Base-by-base conservation (phyloP, 345 rosid species). In the Arabidopsis thaliana region DNA sequence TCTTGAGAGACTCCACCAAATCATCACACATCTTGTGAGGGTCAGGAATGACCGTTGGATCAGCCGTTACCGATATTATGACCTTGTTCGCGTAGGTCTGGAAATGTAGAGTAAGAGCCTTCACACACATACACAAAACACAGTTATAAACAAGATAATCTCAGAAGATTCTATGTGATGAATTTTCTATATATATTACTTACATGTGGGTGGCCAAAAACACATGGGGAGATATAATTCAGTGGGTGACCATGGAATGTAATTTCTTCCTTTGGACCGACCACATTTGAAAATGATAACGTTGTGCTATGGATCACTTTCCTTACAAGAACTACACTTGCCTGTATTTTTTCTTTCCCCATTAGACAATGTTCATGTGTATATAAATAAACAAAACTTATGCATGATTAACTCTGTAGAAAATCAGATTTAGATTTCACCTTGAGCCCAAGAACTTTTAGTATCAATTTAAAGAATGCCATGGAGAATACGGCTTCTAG, bases 41-140 rank as follows among this genome's bases (percentile, higher is more conserved):
- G 76, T 89, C 81, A 6, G 91, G 85, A 72, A 93, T 83, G 28
- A 82, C 84, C 7, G 83, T 83, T 25, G 89, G 89, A 73, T 93
- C 97, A 3, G 82, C 93, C 1, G 91, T 83, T 37, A 86, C n/a
- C 49, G 80, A 82, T 42, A 91, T 74, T 10, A 80, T 86, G 85
- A 91, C 81, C 83, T 82, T 89, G 37, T 88, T 79, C 9, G 24
- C 80, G 65, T 93, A 89, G 68, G 97, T 93, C 65, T 89, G 98
- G 72, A 78, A 91, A 79, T 93, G 97, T n/a, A 88, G 33, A 10
- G 91, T 91, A 79, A 91, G 56, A 44, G 92, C 97, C 98, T 91
- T 80, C 59, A 53, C 53, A 75, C 23, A 50, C 30, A 41, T 59
- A 59, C 38, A 25, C 24, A 10, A 33, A 60, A 25, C 57, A 61